Evolutionary conservation across 2,329 filamentous ascomycete genomes (phyloP).

Genomic region (Neonectria hederae): DNA sequence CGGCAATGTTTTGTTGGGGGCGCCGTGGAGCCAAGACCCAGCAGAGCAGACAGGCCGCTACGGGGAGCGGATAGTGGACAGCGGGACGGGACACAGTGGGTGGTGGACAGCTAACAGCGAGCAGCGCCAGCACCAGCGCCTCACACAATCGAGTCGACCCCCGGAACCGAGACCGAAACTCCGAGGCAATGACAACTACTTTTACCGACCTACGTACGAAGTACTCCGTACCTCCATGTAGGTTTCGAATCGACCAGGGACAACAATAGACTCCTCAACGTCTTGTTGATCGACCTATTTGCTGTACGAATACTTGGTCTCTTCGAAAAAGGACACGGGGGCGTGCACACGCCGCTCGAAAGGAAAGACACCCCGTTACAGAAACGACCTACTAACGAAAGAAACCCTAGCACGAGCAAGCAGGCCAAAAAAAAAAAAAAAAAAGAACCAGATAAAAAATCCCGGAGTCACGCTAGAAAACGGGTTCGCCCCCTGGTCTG

Average conservation of each 20-base stretch:
- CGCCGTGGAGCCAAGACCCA: constrained; percentile 32
- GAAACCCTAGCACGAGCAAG: constrained; percentile 6
- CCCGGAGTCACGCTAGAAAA: constrained; percentile 39
- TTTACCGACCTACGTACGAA: too few species aligned
- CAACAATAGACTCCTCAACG: not conserved
- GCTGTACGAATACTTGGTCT: not conserved
- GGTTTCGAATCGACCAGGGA: constrained; percentile 6
- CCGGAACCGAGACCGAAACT: not conserved
- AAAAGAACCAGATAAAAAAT: constrained; percentile 20
- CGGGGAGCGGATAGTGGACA: constrained; percentile 24
- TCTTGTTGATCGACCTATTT: not conserved
- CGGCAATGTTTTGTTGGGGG: constrained; percentile 43
- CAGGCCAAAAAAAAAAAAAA: not conserved
- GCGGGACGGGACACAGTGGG: constrained; percentile 4
- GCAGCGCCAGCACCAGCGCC: not conserved
- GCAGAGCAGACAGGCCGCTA: constrained; percentile 12
- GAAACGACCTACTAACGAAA: not conserved
- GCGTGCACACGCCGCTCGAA: constrained; percentile 10
- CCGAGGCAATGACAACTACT: constrained; percentile 3
- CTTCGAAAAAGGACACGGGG: too few species aligned
- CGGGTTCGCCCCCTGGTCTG: constrained; percentile 29
- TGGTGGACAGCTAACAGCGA: too few species aligned
- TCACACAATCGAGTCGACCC: not conserved
- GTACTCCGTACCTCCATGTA: not conserved
- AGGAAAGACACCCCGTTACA: constrained; percentile 11